Evolutionary conservation across 129 eudicot species (phyloP).

Genomic region (Escallonia herrerae): DNA sequence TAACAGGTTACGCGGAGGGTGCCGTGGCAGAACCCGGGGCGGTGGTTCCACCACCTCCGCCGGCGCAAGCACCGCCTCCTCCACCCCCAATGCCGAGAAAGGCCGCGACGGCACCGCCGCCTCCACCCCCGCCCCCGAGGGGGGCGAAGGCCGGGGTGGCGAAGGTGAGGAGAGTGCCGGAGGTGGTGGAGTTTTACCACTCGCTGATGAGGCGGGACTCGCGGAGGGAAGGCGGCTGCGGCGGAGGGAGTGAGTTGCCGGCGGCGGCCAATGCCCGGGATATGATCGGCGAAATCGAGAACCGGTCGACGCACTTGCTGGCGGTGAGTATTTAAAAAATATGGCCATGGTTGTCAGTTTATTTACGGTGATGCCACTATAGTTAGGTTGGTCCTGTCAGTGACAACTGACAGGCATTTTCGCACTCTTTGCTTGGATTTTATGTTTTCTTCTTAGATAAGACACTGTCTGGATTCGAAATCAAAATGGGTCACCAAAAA

Average conservation of each 20-base stretch:
- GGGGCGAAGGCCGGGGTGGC: constrained; percentile 39
- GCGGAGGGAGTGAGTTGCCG: constrained; percentile 34
- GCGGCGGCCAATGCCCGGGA: constrained; percentile 73
- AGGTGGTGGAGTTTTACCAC: constrained; percentile 94
- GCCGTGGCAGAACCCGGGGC: not conserved
- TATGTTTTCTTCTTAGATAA: constrained; percentile 19
- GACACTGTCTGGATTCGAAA: constrained; percentile 36
- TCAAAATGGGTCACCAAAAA: constrained; percentile 23
- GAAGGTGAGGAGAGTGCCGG: constrained; percentile 83
- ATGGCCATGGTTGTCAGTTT: not conserved
- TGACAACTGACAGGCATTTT: constrained; percentile 23
- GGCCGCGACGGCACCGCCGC: constrained; percentile 28
- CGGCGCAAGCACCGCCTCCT: constrained; percentile 25
- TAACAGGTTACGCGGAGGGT: constrained; percentile 8
- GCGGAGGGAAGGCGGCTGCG: constrained; percentile 58
- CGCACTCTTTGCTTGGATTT: not conserved
- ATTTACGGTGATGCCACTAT: constrained; percentile 41
- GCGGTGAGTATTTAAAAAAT: constrained; percentile 45
- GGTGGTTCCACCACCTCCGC: constrained; percentile 38
- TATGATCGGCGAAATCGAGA: constrained; percentile 95
- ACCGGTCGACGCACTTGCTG: constrained; percentile 84
- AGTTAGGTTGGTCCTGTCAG: not conserved
- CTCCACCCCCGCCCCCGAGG: constrained; percentile 39
- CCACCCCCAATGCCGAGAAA: constrained; percentile 36
- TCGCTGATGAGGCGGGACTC: constrained; percentile 87